Evolutionary conservation across 2,329 filamentous ascomycete genomes (phyloP).

Genomic region (Verticillium nubilum): DNA sequence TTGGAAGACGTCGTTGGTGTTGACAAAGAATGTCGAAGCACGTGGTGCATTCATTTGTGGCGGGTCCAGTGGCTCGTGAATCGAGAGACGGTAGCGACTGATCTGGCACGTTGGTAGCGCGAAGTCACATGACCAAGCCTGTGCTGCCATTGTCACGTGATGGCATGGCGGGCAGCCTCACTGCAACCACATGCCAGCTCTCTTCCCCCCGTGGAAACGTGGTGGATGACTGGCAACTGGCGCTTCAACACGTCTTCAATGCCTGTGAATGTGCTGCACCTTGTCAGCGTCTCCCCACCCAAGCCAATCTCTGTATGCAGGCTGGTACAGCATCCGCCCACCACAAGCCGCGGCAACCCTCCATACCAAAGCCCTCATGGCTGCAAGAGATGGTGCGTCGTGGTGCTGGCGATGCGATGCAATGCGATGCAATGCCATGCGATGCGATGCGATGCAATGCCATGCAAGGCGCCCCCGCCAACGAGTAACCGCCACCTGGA

Average conservation of each 20-base stretch:
- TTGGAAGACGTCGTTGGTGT: background rate
- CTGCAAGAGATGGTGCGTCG: background rate
- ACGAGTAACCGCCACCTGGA: conserved; percentile 1
- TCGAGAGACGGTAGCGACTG: background rate
- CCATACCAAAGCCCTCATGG: background rate
- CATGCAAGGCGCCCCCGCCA: background rate
- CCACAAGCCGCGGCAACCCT: conserved; percentile 1
- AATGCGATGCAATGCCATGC: background rate
- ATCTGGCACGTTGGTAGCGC: background rate
- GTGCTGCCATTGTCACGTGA: background rate
- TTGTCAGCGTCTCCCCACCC: background rate
- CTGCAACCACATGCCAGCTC: no score
- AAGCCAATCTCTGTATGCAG: background rate
- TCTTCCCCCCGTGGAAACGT: no score
- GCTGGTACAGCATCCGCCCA: conserved; percentile 1
- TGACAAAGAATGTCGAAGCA: background rate
- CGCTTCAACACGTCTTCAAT: background rate
- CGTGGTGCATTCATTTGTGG: background rate
- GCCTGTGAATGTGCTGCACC: background rate
- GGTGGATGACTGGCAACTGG: background rate
- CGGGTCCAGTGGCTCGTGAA: background rate
- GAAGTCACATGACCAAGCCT: conserved; percentile 1
- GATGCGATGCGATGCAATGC: background rate
- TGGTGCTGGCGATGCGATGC: background rate
- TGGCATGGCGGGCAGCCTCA: background rate